Evolutionary conservation across 805 yeast species (phyloP), one percentile per base, ranked within the genome.

Genomic region (Kregervanrija pseudodelftensis): DNA sequence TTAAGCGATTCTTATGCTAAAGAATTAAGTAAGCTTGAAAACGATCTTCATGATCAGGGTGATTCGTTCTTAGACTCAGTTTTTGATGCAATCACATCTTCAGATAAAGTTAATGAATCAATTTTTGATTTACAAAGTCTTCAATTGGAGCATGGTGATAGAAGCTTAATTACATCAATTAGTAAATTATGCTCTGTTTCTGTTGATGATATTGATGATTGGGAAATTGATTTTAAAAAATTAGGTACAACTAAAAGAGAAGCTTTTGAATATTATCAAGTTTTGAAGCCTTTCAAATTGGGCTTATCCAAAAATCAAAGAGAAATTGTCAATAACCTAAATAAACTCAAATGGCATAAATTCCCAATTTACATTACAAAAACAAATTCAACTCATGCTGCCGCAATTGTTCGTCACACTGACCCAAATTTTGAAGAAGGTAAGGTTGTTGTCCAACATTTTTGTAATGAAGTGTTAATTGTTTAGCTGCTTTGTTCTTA

Each of bases 351-450:
- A 2, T 88, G 95, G 95, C 60, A 66, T 37, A 87, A 85, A 58
- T 82, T 63, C 52, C 90, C 93, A 0, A 72, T 87, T 28, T 73
- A 81, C 47, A 82, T 87, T 46, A 72, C 81, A 34, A 66, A 74
- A 30, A 80, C 91, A 5, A 71, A 71, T 40, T 75, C 80, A 37
- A 76, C 95, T 1, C 96, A 87, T 57, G 87, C 95, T 1, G 95
- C 93, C 1, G 81, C 87, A 2, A 84, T 87, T 47, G 85, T 81
- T 37, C 72, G 95, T 41, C 77, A 73, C 49, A 65, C 66, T 17
- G 75, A 73, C 30, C 69, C 71, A 10, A 70, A 72, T 10, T 80
- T 82, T 49, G 76, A 63, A 32, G 95, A 87, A 60, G 96, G 96
- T 1, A 74, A 78, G 54, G 58, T 68, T 2, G 86, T 83, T 4